Evolutionary conservation across 2,329 filamentous ascomycete genomes (phyloP).

Genomic region (Phaeophleospora eucalypticola): DNA sequence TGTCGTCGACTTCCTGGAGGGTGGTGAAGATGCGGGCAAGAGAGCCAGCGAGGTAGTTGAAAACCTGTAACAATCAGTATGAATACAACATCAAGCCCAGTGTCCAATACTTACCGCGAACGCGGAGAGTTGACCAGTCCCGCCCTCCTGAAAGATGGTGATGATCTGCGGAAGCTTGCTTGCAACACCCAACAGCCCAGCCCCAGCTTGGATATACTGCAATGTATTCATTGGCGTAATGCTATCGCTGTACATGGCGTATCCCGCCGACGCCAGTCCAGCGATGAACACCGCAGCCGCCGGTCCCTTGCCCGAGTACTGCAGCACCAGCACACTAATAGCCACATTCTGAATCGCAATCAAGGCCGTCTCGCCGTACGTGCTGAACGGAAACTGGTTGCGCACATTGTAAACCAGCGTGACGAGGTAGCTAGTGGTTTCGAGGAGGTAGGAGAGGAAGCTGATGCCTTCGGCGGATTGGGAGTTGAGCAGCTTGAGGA

Average conservation of each 20-base stretch:
- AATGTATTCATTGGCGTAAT: conserved; percentile 64
- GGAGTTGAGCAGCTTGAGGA: conserved; percentile 81
- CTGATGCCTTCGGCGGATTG: conserved; percentile 78
- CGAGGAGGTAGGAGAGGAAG: conserved; percentile 87
- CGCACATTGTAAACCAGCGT: conserved; percentile 88
- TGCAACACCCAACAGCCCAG: conserved; percentile 75
- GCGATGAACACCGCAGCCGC: conserved; percentile 75
- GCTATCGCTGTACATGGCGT: conserved; percentile 64
- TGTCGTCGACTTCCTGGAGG: conserved; percentile 93
- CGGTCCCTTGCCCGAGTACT: conserved; percentile 66
- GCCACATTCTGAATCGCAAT: conserved; percentile 90
- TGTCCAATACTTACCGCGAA: conserved; percentile 69
- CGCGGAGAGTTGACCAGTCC: conserved; percentile 91
- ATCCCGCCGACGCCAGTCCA: conserved; percentile 64
- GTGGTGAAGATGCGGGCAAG: conserved; percentile 96
- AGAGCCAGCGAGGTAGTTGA: conserved; percentile 94
- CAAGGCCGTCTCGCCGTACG: conserved; percentile 89
- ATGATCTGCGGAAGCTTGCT: conserved; percentile 93
- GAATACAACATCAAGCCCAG: conserved; percentile 2
- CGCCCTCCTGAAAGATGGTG: conserved; percentile 77
- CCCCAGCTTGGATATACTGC: conserved; percentile 75
- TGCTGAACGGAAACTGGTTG: conserved; percentile 90
- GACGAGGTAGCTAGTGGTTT: conserved; percentile 84
- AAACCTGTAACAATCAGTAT: conserved; percentile 60
- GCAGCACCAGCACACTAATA: conserved; percentile 80